phyloP scores from a whole-genome alignment of 2,329 filamentous ascomycete genomes.

The Pseudodiploospora longispora region DNA sequence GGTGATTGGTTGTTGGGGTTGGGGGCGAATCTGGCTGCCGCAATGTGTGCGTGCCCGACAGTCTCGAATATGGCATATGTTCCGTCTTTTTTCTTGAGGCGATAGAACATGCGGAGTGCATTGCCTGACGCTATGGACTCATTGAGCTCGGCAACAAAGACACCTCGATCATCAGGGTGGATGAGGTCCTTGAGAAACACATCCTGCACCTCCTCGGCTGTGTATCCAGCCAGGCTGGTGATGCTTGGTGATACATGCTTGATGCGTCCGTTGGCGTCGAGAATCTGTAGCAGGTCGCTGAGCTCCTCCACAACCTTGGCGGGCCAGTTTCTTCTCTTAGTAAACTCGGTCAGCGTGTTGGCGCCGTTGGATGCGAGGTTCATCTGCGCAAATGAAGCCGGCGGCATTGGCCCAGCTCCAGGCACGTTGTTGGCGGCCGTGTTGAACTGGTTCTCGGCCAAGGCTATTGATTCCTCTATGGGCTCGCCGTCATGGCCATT shows the following conservation, averaged over 20 bases:
- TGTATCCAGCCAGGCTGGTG: constrained; percentile 66
- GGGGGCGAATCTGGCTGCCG: constrained; percentile 55
- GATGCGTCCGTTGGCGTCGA: constrained; percentile 76
- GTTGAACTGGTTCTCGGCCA: constrained; percentile 26
- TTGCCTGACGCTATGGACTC: constrained; percentile 80
- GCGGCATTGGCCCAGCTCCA: constrained; percentile 34
- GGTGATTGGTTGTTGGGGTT: constrained; percentile 57
- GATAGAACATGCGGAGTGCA: constrained; percentile 75
- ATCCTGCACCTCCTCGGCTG: constrained; percentile 61
- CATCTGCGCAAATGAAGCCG: constrained; percentile 27
- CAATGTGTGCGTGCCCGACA: constrained; percentile 86
- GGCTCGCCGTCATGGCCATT: constrained; percentile 12
- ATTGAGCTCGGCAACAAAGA: constrained; percentile 82
- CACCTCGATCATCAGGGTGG: constrained; percentile 74
- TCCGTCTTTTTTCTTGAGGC: constrained; percentile 67
- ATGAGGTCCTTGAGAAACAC: constrained; percentile 73
- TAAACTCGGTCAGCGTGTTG: constrained; percentile 47
- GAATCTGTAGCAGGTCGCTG: constrained; percentile 79
- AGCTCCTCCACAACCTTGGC: constrained; percentile 84
- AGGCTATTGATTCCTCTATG: constrained; percentile 22
- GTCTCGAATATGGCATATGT: constrained; percentile 77
- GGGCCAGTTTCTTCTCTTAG: constrained; percentile 67
- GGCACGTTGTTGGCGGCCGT: constrained; percentile 29
- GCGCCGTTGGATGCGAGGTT: constrained; percentile 26
- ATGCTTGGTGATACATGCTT: constrained; percentile 80